Conservation (phyloP, 805 yeast species). For the Blastobotrys attinorum region DNA sequence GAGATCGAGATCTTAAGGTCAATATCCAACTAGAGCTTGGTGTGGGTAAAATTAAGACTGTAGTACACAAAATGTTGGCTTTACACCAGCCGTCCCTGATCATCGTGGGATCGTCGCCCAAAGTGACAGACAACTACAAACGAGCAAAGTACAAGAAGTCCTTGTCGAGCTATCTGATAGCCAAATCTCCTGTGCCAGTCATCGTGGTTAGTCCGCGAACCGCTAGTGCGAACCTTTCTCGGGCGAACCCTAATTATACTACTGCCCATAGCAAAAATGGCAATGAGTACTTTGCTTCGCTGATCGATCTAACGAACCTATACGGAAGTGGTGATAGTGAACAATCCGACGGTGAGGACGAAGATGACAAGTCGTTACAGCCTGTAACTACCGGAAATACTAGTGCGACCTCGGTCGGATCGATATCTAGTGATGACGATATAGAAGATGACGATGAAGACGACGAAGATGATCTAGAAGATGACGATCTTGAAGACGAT, state of each 20-base stretch:
- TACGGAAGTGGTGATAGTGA: no score
- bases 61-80: constrained; percentile 50
- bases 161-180: constrained; percentile 56
- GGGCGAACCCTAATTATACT: no score
- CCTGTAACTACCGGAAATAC: constrained; percentile 1
- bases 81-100: constrained; percentile 56
- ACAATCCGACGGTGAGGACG: background rate
- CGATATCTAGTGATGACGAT: constrained; percentile 3
- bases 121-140: constrained; percentile 42
- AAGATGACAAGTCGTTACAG: background rate
- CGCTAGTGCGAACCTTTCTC: background rate
- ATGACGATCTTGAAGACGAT: constrained; percentile 2
- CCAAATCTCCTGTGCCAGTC: constrained; percentile 58
- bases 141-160: constrained; percentile 48
- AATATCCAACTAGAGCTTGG: constrained; percentile 51
- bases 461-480: constrained; percentile 1
- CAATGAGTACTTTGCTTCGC: constrained; percentile 2
- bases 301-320: background rate
- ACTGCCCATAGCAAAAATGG: no score
- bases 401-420: background rate
- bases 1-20: constrained; percentile 8
- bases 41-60: constrained; percentile 48
- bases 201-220: constrained; percentile 44
- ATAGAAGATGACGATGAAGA: constrained; percentile 3
- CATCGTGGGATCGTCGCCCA: constrained; percentile 39